Evolutionary conservation across 805 yeast species (phyloP).

Genomic region (Teunomyces lycoperdinae): DNA sequence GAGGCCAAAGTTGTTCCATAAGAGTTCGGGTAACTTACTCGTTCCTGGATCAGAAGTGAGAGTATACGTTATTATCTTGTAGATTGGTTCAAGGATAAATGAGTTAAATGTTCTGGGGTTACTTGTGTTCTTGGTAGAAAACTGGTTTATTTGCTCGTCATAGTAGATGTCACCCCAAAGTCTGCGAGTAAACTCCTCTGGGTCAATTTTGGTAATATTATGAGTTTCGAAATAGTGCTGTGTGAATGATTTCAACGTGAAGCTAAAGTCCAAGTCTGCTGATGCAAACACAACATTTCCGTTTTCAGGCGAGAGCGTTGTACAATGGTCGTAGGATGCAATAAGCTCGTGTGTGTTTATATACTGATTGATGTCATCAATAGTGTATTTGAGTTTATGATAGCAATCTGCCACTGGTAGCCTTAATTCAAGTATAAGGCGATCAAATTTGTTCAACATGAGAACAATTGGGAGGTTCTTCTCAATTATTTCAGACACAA

Average conservation of each 20-base stretch:
- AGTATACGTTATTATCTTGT: slow-evolving; percentile 64
- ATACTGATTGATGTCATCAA: slow-evolving; percentile 63
- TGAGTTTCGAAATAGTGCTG: slow-evolving; percentile 36
- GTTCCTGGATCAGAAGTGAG: slow-evolving; percentile 48
- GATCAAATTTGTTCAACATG: slow-evolving; percentile 78
- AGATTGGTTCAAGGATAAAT: slow-evolving; percentile 75
- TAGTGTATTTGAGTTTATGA: slow-evolving; percentile 56
- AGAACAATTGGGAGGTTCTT: slow-evolving; percentile 53
- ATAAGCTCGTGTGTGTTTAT: slow-evolving; percentile 35
- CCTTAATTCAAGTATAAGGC: slow-evolving; percentile 76
- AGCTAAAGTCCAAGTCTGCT: slow-evolving; percentile 56
- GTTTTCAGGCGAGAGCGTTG: slow-evolving; percentile 53
- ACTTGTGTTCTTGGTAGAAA: slow-evolving; percentile 31
- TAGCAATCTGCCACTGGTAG: slow-evolving; percentile 74
- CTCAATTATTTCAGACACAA: slow-evolving; percentile 51
- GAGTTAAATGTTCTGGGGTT: slow-evolving; percentile 50
- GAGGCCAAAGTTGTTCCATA: slow-evolving; percentile 50
- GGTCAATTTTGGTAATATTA: slow-evolving; percentile 1
- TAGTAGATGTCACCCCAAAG: slow-evolving; percentile 80
- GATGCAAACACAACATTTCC: slow-evolving; percentile 79
- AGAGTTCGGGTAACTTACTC: slow-evolving; percentile 35
- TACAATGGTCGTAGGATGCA: slow-evolving; percentile 22
- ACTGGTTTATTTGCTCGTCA: slow-evolving; percentile 40
- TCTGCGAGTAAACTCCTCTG: slow-evolving; percentile 42
- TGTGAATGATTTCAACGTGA: slow-evolving; percentile 67